These are phyloP conservation scores for Diplodia intermedia DNA, from an alignment of 2,329 filamentous ascomycete species.

Conservation along the genomic window DNA sequence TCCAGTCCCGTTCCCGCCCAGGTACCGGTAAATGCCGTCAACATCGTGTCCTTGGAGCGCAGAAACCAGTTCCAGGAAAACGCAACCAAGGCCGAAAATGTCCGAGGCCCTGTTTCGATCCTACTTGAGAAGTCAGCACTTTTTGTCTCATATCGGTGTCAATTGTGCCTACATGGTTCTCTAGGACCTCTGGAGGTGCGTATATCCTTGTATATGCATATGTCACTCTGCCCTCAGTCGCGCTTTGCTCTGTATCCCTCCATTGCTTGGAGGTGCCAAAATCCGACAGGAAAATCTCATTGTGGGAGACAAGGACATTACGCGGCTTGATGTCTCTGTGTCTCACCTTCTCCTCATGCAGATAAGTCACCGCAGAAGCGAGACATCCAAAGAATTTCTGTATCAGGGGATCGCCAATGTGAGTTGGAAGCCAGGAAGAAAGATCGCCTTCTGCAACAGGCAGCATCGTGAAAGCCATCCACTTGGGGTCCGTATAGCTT, in stretches of 20 bases:
- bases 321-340: slow-evolving; percentile 45
- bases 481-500: slow-evolving; percentile 27
- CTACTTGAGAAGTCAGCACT: not conserved
- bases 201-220: not conserved
- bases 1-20: too few relatives aligned
- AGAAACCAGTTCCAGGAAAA: slow-evolving; percentile 3
- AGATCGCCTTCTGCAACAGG: slow-evolving; percentile 33
- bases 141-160: too few relatives aligned
- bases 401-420: slow-evolving; percentile 24
- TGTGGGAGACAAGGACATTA: slow-evolving; percentile 41
- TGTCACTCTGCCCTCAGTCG: not conserved
- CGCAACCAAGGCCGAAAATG: slow-evolving; percentile 7
- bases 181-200: slow-evolving; percentile 1
- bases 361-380: slow-evolving; percentile 38
- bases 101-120: not conserved
- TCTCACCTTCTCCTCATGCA: slow-evolving; percentile 40
- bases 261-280: too few relatives aligned
- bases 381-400: slow-evolving; percentile 43
- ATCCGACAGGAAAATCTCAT: slow-evolving; percentile 39
- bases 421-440: not conserved
- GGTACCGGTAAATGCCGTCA: too few relatives aligned
- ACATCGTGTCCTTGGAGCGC: too few relatives aligned
- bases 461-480: slow-evolving; percentile 26
- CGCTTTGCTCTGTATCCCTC: too few relatives aligned
- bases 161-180: too few relatives aligned